phyloP scores from a whole-genome alignment of 1,139 yeast genomes.

The Geotrichum histeridarum region DNA sequence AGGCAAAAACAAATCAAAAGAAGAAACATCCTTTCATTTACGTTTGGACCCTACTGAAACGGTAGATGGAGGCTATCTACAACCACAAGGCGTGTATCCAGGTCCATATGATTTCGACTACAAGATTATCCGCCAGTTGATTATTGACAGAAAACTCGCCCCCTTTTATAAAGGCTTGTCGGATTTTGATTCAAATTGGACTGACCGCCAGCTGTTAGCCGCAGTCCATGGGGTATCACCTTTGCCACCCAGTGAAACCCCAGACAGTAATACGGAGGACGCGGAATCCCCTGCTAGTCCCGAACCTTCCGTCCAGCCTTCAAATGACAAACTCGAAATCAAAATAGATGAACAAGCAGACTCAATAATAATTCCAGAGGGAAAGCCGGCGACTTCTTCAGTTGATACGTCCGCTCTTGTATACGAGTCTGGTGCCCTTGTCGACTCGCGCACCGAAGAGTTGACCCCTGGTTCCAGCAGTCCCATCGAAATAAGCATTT shows the following conservation, averaged over 20 bases:
- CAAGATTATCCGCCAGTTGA: slow-evolving; percentile 62
- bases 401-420: not conserved
- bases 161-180: slow-evolving; percentile 90
- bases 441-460: not conserved
- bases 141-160: slow-evolving; percentile 64
- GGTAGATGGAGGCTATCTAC: slow-evolving; percentile 50
- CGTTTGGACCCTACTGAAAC: slow-evolving; percentile 38
- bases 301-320: not conserved
- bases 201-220: slow-evolving; percentile 59
- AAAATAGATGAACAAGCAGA: not conserved
- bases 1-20: slow-evolving; percentile 10
- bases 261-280: not conserved
- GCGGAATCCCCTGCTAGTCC: not conserved
- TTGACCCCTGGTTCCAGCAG: not conserved
- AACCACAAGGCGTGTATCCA: slow-evolving; percentile 84
- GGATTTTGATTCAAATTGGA: slow-evolving; percentile 70
- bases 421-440: not conserved
- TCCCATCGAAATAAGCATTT: not conserved
- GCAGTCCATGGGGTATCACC: slow-evolving; percentile 41
- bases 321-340: not conserved
- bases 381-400: not conserved
- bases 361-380: not conserved
- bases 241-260: slow-evolving; percentile 15
- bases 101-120: slow-evolving; percentile 70
- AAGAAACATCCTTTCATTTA: slow-evolving; percentile 17